A percentile compares a stretch with the other conserved stretches of the same genome.
Evolutionary conservation across 164 flowering plant species (phyloP).

Genomic region (Buxus sempervirens): DNA sequence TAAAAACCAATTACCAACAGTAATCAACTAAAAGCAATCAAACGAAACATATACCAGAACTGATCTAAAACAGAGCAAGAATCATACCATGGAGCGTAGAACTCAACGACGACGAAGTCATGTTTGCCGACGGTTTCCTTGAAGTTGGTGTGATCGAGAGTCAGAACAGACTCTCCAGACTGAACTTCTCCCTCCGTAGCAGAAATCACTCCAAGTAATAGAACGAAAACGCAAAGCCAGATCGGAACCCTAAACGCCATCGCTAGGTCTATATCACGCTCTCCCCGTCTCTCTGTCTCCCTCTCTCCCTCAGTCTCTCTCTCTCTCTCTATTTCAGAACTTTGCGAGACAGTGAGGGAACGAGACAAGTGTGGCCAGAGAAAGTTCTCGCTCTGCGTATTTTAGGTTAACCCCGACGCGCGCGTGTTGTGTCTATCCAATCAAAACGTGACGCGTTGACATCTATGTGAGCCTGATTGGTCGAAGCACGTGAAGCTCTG

Average conservation of each 20-base stretch:
- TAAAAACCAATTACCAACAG: not conserved
- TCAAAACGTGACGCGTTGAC: no score
- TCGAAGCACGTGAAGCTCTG: no score
- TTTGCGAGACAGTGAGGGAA: not conserved
- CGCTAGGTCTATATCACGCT: constrained; percentile 1
- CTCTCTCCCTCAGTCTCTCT: not conserved
- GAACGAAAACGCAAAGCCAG: constrained; percentile 13
- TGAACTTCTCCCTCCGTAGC: constrained; percentile 22
- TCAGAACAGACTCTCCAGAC: constrained; percentile 58
- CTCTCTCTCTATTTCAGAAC: not conserved
- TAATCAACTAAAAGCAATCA: not conserved
- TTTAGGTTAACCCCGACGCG: no score
- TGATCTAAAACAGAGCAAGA: not conserved
- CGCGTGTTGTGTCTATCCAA: no score
- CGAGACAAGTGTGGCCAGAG: no score
- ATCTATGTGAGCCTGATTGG: no score
- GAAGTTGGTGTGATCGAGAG: constrained; percentile 79
- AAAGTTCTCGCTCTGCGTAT: no score
- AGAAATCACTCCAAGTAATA: constrained; percentile 17
- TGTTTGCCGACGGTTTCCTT: constrained; percentile 55
- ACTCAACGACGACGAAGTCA: constrained; percentile 82
- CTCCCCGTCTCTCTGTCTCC: not conserved
- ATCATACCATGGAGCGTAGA: constrained; percentile 89
- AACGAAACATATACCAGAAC: not conserved
- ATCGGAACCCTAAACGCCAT: constrained; percentile 41